Evolutionary conservation across 2,329 filamentous ascomycete genomes (phyloP).

Genomic region (Xylariaceae sp.): DNA sequence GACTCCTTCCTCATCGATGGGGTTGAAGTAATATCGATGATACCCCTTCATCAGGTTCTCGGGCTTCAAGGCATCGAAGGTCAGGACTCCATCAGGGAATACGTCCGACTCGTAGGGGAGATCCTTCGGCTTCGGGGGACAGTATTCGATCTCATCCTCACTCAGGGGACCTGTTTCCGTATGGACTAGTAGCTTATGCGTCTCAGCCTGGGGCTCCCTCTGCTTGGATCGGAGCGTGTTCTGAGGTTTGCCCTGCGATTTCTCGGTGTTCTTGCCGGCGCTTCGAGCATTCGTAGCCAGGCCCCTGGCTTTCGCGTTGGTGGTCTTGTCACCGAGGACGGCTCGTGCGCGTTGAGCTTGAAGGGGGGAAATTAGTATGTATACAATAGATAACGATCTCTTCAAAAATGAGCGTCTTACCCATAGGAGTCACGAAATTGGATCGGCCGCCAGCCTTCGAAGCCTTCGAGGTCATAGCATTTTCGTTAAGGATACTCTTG

Average conservation of each 20-base stretch:
- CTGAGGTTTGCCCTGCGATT: slow-evolving; percentile 12
- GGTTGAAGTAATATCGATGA: slow-evolving; percentile 55
- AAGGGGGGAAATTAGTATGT: slow-evolving; percentile 6
- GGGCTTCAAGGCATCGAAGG: slow-evolving; percentile 51
- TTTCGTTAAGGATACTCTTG: not conserved
- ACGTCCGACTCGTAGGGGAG: slow-evolving; percentile 65
- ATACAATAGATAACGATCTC: not conserved
- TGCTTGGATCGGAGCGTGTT: slow-evolving; percentile 8
- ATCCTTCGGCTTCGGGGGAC: slow-evolving; percentile 66
- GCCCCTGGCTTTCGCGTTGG: slow-evolving; percentile 76
- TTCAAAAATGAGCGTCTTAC: slow-evolving; percentile 42
- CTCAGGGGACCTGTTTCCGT: slow-evolving; percentile 41
- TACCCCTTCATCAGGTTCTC: slow-evolving; percentile 57
- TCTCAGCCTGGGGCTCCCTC: slow-evolving; percentile 28
- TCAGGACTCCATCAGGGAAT: slow-evolving; percentile 53
- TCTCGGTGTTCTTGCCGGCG: slow-evolving; percentile 51
- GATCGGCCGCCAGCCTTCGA: slow-evolving; percentile 48
- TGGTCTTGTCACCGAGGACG: slow-evolving; percentile 88
- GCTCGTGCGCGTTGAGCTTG: slow-evolving; percentile 65
- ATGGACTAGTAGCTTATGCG: slow-evolving; percentile 59
- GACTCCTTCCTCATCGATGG: slow-evolving; percentile 62
- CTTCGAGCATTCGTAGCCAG: slow-evolving; percentile 60
- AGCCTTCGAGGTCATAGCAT: slow-evolving; percentile 44
- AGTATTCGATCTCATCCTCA: slow-evolving; percentile 82
- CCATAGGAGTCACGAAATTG: slow-evolving; percentile 72